Evolutionary conservation across 768 basidiomycete genomes (phyloP).

Genomic region (Scleroderma citrinum): DNA sequence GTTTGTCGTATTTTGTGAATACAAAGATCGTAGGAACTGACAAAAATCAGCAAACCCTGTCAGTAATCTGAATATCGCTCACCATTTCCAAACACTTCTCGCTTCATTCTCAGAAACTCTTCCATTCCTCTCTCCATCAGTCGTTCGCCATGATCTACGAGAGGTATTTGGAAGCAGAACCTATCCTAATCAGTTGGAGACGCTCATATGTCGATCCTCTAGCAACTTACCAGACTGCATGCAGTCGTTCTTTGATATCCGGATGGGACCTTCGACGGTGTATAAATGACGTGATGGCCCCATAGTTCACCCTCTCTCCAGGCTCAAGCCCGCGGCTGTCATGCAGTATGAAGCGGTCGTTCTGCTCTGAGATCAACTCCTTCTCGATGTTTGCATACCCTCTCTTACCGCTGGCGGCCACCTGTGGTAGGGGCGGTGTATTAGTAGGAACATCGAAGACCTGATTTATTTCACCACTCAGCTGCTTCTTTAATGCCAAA

Average conservation of each 20-base stretch:
- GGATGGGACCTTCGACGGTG: not conserved
- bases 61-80: not conserved
- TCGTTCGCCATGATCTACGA: not conserved
- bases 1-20: not conserved
- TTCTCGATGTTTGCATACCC: slow-evolving; percentile 10
- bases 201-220: not conserved
- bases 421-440: too few species aligned
- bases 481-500: too few species aligned
- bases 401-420: too few species aligned
- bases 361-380: slow-evolving; percentile 6
- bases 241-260: slow-evolving; percentile 3
- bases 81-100: not conserved
- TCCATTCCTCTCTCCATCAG: not conserved
- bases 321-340: slow-evolving; percentile 12
- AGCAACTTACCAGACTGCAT: slow-evolving; percentile 11
- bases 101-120: not conserved
- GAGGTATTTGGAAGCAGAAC: not conserved
- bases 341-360: slow-evolving; percentile 8
- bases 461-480: too few species aligned
- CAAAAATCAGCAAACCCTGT: not conserved
- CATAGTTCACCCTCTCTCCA: slow-evolving; percentile 1
- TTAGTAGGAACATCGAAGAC: too few species aligned
- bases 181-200: not conserved
- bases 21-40: not conserved
- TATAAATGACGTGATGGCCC: slow-evolving; percentile 7